A percentile compares a stretch with the other conserved stretches of the same genome.
Evolutionary conservation across 495 filamentous ascomycete species (phyloP).

Genomic region (Penicillium taxi): DNA sequence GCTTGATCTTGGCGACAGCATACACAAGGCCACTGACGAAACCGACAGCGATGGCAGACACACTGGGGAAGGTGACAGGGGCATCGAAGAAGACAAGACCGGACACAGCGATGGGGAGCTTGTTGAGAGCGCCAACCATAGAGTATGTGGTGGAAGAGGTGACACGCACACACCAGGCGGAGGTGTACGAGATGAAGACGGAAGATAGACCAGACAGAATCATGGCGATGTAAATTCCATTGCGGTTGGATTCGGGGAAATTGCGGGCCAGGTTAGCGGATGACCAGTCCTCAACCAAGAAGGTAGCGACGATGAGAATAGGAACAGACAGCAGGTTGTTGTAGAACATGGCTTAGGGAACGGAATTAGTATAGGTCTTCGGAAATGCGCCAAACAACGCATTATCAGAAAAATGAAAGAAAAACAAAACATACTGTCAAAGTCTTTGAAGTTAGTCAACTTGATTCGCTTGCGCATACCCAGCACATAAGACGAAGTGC

Average conservation of each 20-base stretch:
- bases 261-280: slow-evolving; percentile 72
- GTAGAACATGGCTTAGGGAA: slow-evolving; percentile 86
- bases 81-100: slow-evolving; percentile 94
- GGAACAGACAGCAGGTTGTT: slow-evolving; percentile 98
- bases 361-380: slow-evolving; percentile 1
- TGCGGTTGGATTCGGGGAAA: slow-evolving; percentile 73
- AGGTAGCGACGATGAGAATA: slow-evolving; percentile 73
- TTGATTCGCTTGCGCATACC: slow-evolving; percentile 98
- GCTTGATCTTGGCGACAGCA: slow-evolving; percentile 82
- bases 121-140: slow-evolving; percentile 97
- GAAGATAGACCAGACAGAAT: slow-evolving; percentile 87
- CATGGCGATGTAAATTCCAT: slow-evolving; percentile 76
- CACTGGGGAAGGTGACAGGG: slow-evolving; percentile 83
- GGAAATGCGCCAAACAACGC: too few species aligned
- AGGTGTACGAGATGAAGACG: slow-evolving; percentile 98
- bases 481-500: slow-evolving; percentile 82
- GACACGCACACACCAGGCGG: slow-evolving; percentile 95
- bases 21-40: slow-evolving; percentile 92
- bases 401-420: neutral
- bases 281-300: slow-evolving; percentile 89
- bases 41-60: slow-evolving; percentile 80
- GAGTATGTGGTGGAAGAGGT: slow-evolving; percentile 95
- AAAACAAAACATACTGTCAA: slow-evolving; percentile 70
- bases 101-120: slow-evolving; percentile 85
- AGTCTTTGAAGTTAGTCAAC: slow-evolving; percentile 99